phyloP scores from a whole-genome alignment of 2,329 filamentous ascomycete species.

The Neocucurbitaria cava region DNA sequence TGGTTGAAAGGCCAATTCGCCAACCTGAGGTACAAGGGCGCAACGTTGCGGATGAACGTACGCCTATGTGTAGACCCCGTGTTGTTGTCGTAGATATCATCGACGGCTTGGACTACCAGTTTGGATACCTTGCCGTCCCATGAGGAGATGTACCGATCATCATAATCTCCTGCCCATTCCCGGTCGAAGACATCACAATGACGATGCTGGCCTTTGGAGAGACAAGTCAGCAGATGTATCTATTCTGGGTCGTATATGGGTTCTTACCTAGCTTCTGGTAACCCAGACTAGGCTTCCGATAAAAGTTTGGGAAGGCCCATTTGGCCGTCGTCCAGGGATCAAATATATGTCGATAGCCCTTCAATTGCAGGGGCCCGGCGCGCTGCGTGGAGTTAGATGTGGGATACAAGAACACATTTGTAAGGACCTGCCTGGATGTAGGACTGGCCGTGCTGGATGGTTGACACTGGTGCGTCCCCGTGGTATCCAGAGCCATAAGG shows the following conservation, averaged over 20 bases:
- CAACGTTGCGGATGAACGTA: conserved; percentile 39
- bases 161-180: conserved; percentile 34
- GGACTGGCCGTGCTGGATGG: background rate
- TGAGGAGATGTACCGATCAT: conserved; percentile 41
- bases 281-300: conserved; percentile 31
- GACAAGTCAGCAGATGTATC: background rate
- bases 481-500: conserved; percentile 1
- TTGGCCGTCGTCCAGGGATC: conserved; percentile 29
- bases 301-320: conserved; percentile 32
- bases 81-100: conserved; percentile 41
- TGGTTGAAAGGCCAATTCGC: conserved; percentile 43
- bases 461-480: conserved; percentile 4
- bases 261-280: conserved; percentile 32
- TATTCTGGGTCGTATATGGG: background rate
- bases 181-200: conserved; percentile 35
- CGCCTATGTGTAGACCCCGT: conserved; percentile 36
- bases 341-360: conserved; percentile 31
- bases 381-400: conserved; percentile 9
- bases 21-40: conserved; percentile 34
- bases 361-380: conserved; percentile 18
- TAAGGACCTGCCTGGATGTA: background rate
- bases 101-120: conserved; percentile 40
- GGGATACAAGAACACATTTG: background rate
- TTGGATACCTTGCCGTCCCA: conserved; percentile 39
- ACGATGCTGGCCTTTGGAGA: conserved; percentile 4